Conservation (phyloP, 768 basidiomycete species). For the Lentinula guzmanii region DNA sequence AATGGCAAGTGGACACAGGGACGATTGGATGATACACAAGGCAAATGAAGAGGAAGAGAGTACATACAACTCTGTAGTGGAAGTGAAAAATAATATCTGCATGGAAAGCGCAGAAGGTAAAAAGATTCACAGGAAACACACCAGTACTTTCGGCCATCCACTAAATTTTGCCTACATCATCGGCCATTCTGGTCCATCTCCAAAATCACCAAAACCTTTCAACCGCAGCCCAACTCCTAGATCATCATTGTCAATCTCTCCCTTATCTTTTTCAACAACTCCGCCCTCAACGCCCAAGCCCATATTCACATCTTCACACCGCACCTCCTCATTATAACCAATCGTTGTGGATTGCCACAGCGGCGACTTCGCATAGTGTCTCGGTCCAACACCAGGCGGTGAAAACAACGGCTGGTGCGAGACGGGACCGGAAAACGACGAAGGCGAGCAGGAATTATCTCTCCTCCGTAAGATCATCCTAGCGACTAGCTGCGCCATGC, state of each 20-base stretch:
- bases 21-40: no score
- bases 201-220: neutral
- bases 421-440: neutral
- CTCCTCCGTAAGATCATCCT: neutral
- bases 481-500: conserved; percentile 1
- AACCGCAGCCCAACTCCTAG: neutral
- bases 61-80: neutral
- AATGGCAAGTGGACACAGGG: no score
- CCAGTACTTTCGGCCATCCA: neutral
- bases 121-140: neutral
- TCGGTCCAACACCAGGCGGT: neutral
- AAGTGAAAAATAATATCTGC: no score
- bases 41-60: neutral
- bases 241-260: neutral
- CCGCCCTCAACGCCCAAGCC: neutral
- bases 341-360: neutral
- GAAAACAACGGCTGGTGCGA: neutral
- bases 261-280: neutral
- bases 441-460: neutral
- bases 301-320: neutral
- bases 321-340: neutral
- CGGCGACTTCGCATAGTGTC: neutral
- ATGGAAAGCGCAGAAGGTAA: no score
- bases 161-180: neutral
- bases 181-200: neutral